Evolutionary conservation across 768 basidiomycete species (phyloP), one percentile per base, ranked within the genome.

Genomic region (Leccinum longicurvipes): DNA sequence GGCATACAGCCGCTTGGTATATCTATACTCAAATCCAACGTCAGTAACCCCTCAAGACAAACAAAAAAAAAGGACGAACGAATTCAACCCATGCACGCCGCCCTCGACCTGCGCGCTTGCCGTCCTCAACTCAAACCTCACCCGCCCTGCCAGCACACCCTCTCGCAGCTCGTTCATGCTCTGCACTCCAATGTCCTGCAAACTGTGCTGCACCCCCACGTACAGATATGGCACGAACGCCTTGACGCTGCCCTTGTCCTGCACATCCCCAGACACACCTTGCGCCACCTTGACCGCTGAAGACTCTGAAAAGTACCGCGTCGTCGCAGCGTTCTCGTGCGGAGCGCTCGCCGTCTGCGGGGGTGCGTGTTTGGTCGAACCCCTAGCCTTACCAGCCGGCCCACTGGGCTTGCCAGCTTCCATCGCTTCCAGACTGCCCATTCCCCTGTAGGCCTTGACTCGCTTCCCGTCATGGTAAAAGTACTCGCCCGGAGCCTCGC

Each of bases 401-500:
- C 50, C 6, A 1, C 65, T 67, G 3, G 81, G 69, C 59, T 84
- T 85, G 34, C 87, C 85, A 62, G 89, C 84, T 53, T 91, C 89
- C 91, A 93, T 95, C 3, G 93, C 91, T 74, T 95, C 92, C 66
- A 98, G 79, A 67, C 88, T 91, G 19, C 97, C 96, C 97, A 99
- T 99, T 5, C 97, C 97, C 54, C 97, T 87, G 76, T 98, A 99
- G 31, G 95, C 86, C 82, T 99, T 99, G 70, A 98, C 93, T 47
- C 97, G 88, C 79, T 97, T 97, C 60, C 97, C 97, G 60, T 98
- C 95, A 68, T 98, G 95, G 75, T 96, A 99, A 73, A 97, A 98
- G 78, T 97, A 99, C 76, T 98, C 94, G 63, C 97, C 97, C 0
- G 97, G 97, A 0, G 94, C 93, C 73, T 99, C 96, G 59, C 92